Evolutionary conservation across 2,329 filamentous ascomycete species (phyloP).

Genomic region (Ophiostoma quercus): DNA sequence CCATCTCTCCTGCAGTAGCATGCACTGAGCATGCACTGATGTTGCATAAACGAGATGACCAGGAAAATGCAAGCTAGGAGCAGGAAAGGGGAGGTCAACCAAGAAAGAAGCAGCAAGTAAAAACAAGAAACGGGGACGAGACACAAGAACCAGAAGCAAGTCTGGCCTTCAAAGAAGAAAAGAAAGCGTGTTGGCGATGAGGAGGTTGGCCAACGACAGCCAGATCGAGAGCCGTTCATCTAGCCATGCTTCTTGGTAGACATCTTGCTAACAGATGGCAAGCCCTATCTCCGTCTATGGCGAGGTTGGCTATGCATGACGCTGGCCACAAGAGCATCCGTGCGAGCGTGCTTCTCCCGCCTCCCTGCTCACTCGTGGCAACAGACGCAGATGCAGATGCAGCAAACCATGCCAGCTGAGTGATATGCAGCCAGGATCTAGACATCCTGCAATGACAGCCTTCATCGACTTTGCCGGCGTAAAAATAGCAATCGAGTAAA

Average conservation of each 20-base stretch:
- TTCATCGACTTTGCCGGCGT: not conserved
- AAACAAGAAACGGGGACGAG: not conserved
- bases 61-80: not conserved
- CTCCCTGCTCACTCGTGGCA: not conserved
- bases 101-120: not conserved
- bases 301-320: not conserved
- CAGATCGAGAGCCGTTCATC: not conserved
- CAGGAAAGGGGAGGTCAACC: not conserved
- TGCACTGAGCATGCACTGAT: not conserved
- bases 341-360: not conserved
- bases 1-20: conserved; percentile 8
- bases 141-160: not conserved
- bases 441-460: not conserved
- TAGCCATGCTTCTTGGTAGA: no score
- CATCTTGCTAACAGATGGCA: no score
- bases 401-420: conserved; percentile 6
- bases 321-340: not conserved
- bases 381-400: not conserved
- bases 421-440: conserved; percentile 11
- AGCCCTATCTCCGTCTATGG: not conserved
- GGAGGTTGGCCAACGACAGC: not conserved
- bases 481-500: not conserved
- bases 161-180: not conserved
- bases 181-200: not conserved
- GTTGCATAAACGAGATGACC: conserved; percentile 3